Evolutionary conservation across 148 eudicot genomes (phyloP), one percentile per base, ranked within the genome.

Genomic region (Cornus florida): DNA sequence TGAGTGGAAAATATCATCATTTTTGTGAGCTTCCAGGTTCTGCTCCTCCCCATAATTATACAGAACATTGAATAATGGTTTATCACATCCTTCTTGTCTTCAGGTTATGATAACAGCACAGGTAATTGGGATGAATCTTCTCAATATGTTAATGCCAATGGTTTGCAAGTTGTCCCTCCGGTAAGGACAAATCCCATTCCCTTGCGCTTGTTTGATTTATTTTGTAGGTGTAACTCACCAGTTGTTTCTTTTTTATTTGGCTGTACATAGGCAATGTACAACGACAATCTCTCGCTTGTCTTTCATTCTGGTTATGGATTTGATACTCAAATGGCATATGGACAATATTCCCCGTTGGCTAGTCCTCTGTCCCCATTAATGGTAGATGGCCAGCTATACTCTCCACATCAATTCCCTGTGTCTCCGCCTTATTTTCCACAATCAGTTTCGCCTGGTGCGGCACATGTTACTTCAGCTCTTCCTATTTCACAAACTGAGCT

Each of bases 131-230:
- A 88, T 82, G 97, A 92, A 73, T 95, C 91, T 71, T 84, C 95
- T 33, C 95, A 87, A 77, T 94, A 87, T 87, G 93, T 87, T 71
- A 90, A 87, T 85, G 91, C 90, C 69, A 93, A 90, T 70, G 92
- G 91, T 77, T 78, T 97, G 83, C 97, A 97, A 87, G 88, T 92
- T 83, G 88, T 91, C 74, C 92, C 98, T 78, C 99, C 99, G 71
- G 99, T 97, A 81, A 91, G 98, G 60, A 71, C 10, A 70, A 13
- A 56, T 69, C 56, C 75, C 60, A 35, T 62, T 67, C 31, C 73
- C 69, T 48, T 75, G 22, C 41, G 0, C 48, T 13, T 75, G 50
- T 53, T 16, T 35, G 1, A 16, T 53, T 73, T 35, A 14, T 60
- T 32, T 80, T 32, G 60, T 13, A 70, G 38, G 6, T 43, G 48